These are phyloP conservation scores for Cupressus sempervirens DNA, from an alignment of 75 land plant genomes.

Conservation along the genomic window DNA sequence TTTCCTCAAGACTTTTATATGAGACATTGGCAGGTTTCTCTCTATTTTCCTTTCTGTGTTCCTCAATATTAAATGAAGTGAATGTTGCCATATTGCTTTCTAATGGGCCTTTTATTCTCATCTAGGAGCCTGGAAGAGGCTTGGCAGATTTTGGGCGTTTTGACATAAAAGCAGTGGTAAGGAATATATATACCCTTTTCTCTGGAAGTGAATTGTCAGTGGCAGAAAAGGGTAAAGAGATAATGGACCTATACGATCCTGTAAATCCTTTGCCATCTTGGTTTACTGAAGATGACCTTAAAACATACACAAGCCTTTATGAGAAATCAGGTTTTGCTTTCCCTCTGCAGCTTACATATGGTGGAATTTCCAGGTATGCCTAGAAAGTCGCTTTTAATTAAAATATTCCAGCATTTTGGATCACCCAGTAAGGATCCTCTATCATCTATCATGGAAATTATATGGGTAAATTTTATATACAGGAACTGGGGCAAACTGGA, in stretches of 20 bases:
- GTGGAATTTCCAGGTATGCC: neutral
- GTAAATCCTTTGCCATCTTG: slow-evolving; percentile 52
- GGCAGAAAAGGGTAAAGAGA: slow-evolving; percentile 49
- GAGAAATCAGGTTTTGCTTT: slow-evolving; percentile 48
- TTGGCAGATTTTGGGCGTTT: slow-evolving; percentile 77
- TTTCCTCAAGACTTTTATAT: slow-evolving; percentile 56
- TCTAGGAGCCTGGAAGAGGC: slow-evolving; percentile 64
- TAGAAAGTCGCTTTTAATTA: neutral
- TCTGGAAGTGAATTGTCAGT: slow-evolving; percentile 45
- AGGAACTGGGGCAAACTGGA: slow-evolving; percentile 18
- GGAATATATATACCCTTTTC: slow-evolving; percentile 57
- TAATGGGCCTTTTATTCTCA: neutral
- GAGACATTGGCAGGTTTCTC: slow-evolving; percentile 36
- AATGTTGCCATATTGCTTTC: neutral
- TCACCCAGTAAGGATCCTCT: neutral
- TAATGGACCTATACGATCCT: slow-evolving; percentile 53
- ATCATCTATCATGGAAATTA: too few species aligned
- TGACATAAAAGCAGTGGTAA: slow-evolving; percentile 57
- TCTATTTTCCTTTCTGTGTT: neutral
- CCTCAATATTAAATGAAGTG: neutral
- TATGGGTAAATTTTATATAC: neutral
- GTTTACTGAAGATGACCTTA: slow-evolving; percentile 61
- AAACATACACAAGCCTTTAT: slow-evolving; percentile 37
- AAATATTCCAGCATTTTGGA: neutral
- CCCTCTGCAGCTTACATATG: slow-evolving; percentile 57